Percentiles rank a stretch among this genome's conserved stretches.
These are phyloP conservation scores for Inosperma sp. DNA, from an alignment of 768 basidiomycete species.

Conservation along the genomic window DNA sequence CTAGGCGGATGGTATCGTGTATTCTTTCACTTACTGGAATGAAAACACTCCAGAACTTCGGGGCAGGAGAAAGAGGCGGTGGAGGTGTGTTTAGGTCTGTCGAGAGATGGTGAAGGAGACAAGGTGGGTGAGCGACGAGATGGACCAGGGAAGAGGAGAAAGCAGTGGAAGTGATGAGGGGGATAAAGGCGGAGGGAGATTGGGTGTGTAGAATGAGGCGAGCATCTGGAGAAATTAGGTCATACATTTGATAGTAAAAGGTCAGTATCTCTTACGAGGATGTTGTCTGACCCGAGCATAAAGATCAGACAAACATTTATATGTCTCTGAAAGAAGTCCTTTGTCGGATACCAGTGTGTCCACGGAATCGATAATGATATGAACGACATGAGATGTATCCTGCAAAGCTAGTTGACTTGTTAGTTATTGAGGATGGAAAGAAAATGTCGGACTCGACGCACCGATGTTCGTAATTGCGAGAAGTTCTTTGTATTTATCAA, in stretches of 20 bases:
- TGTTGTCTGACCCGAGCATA: conserved; percentile 42
- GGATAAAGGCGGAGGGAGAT: conserved; percentile 44
- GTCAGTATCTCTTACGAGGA: conserved; percentile 39
- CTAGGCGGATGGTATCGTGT: conserved; percentile 54
- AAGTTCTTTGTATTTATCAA: conserved; percentile 31
- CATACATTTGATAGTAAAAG: background rate
- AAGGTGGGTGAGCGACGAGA: conserved; percentile 64
- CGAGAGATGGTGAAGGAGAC: conserved; percentile 63
- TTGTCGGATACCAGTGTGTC: conserved; percentile 61
- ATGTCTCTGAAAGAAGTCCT: conserved; percentile 49
- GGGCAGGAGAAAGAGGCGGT: conserved; percentile 53
- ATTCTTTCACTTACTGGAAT: conserved; percentile 59
- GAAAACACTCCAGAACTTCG: conserved; percentile 81
- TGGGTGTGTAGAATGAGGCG: conserved; percentile 58
- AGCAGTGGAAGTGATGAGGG: conserved; percentile 52
- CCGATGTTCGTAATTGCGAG: conserved; percentile 40
- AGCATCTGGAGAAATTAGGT: conserved; percentile 22
- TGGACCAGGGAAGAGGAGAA: conserved; percentile 65
- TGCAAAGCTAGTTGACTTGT: conserved; percentile 14
- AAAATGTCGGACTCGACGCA: conserved; percentile 16
- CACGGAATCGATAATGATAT: conserved; percentile 67
- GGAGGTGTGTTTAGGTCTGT: conserved; percentile 68
- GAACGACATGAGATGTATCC: conserved; percentile 47
- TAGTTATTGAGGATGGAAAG: background rate
- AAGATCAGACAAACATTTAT: conserved; percentile 47